Base-by-base conservation (phyloP, 495 filamentous ascomycete genomes). In the Penicillium riverlandense region DNA sequence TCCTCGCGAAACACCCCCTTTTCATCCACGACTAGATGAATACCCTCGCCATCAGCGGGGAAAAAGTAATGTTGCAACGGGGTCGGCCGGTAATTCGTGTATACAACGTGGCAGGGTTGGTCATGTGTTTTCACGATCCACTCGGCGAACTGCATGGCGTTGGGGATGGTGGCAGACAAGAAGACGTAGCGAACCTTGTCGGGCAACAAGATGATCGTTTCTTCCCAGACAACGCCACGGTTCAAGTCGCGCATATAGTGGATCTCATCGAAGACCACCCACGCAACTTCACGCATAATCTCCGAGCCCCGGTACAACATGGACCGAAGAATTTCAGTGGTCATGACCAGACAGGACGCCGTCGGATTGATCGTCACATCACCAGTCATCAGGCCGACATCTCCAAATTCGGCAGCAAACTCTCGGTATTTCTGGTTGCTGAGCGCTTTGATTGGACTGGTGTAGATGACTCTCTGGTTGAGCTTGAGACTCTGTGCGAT, bases 301-400 rank as follows among this genome's bases (percentile, higher is more conserved):
- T 98, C 92, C 4, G 92, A 97, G 45, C 92, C 92, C 57, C 91
- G 80, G 60, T 98, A 98, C 62, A 98, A 65, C 92, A 98, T 98
- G 6, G 92, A 97, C 37, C 92, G 83, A 52, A 98, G 67, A 86
- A 98, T 98, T 76, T 98, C 92, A 7, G 92, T 98, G 4, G 92
- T 98, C 92, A 98, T 98, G 53, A 98, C 92, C 43, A 98, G 78
- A 65, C 92, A 97, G 33, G 89, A 95, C 35, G 92, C 92, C 2
- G 92, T 96, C 31, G 94, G 94, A 57, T 98, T 98, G 68, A 97
- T 98, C 27, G 92, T 98, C 45, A 94, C 94, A 77, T 98, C 92
- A 53, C 92, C 92, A 4, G 92, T 98, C 92, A 98, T 98, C 47
- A 98, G 72, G 31, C 92, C 92, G 44, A 96, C 92, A 63, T 98